Percentiles rank a stretch among this genome's conserved stretches.
Evolutionary conservation across 768 basidiomycete genomes (phyloP).

Genomic region (Porpolomopsis calyptriformis): DNA sequence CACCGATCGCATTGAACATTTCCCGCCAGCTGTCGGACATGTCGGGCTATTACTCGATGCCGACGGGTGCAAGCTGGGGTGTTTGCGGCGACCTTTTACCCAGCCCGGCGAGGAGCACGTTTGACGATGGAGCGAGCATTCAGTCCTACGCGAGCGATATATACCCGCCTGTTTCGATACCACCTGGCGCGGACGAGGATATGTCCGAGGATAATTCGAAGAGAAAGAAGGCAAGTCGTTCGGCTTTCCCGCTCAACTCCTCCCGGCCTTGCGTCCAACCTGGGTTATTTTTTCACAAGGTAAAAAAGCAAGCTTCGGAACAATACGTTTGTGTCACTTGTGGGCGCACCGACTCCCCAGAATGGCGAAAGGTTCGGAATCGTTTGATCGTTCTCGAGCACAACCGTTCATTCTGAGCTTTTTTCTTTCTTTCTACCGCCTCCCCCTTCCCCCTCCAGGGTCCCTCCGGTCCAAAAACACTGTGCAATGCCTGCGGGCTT

Average conservation of each 20-base stretch:
- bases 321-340: conserved; percentile 87
- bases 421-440: conserved; percentile 6
- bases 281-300: conserved; percentile 16
- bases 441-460: conserved; percentile 41
- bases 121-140: not conserved
- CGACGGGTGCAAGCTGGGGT: not conserved
- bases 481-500: conserved; percentile 93
- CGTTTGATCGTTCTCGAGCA: too few species aligned
- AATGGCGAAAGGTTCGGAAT: conserved; percentile 91
- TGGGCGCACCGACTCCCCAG: conserved; percentile 90
- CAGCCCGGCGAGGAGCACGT: not conserved
- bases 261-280: too few species aligned
- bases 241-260: conserved; percentile 1
- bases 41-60: not conserved
- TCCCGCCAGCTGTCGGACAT: not conserved
- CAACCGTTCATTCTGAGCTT: conserved; percentile 1
- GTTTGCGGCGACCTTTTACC: not conserved
- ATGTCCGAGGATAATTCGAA: conserved; percentile 39
- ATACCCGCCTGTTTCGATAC: not conserved
- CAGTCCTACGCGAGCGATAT: not conserved
- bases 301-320: conserved; percentile 39
- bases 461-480: conserved; percentile 90
- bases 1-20: not conserved
- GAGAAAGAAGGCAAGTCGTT: conserved; percentile 48
- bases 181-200: conserved; percentile 26